A percentile compares a stretch with the other conserved stretches of the same genome.
phyloP scores from a whole-genome alignment of 495 filamentous ascomycete species.

The Staphylotrichum tortipilum region DNA sequence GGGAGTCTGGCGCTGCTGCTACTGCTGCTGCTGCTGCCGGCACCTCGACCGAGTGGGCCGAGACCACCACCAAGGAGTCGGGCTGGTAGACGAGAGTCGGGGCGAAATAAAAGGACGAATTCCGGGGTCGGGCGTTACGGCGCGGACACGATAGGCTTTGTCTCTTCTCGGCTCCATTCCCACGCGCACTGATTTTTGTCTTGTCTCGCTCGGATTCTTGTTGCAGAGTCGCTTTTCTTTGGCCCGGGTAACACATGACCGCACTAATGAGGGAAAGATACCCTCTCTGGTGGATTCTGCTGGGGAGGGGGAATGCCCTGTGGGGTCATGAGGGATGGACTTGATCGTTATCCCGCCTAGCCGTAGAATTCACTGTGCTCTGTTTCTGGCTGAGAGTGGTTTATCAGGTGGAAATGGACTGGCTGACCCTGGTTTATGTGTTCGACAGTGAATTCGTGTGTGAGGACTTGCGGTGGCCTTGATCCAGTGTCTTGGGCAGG shows the following conservation, averaged over 20 bases:
- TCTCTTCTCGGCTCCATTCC: constrained; percentile 8
- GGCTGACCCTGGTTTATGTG: constrained; percentile 6
- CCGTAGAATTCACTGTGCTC: constrained; percentile 13
- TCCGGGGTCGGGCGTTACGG: constrained; percentile 24
- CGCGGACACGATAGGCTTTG: constrained; percentile 12
- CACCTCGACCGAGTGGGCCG: constrained; percentile 57
- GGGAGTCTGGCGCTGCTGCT: constrained; percentile 51
- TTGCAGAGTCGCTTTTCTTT: constrained; percentile 11
- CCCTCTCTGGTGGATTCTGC: constrained; percentile 31
- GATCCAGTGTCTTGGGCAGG: no score
- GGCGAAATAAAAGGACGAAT: constrained; percentile 16
- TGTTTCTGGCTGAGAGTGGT: constrained; percentile 3
- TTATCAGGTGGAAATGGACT: constrained; percentile 10
- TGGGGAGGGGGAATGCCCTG: constrained; percentile 86
- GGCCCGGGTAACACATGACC: constrained; percentile 44
- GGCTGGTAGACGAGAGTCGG: constrained; percentile 49
- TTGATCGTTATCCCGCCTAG: constrained; percentile 47
- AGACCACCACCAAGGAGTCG: constrained; percentile 48
- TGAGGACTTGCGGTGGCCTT: no score
- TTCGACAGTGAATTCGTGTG: no score
- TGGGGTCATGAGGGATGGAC: constrained; percentile 50
- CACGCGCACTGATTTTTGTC: constrained; percentile 4
- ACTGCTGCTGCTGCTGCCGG: constrained; percentile 32
- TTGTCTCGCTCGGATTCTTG: constrained; percentile 10
- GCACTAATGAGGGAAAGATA: constrained; percentile 99